Conservation (phyloP, 768 basidiomycete species). For the Cystofilobasidium ferigula region DNA sequence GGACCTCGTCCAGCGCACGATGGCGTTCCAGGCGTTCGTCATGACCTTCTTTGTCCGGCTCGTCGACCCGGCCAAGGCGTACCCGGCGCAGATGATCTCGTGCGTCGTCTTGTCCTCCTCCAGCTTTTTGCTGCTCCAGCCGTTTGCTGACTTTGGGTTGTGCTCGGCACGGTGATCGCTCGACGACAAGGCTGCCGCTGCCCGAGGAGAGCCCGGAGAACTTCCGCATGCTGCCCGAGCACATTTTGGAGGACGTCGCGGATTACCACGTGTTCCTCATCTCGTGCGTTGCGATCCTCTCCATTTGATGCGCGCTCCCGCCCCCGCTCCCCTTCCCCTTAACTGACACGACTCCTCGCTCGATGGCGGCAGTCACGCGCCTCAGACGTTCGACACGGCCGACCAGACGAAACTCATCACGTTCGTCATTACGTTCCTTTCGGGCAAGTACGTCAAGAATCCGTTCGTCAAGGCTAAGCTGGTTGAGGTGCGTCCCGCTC, state of each 20-base stretch:
- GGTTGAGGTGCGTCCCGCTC: conserved; percentile 61
- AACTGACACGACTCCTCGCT: neutral
- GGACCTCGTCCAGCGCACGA: conserved; percentile 63
- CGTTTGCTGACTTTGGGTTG: neutral
- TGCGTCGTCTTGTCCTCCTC: conserved; percentile 40
- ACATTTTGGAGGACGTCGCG: conserved; percentile 83
- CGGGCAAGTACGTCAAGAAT: conserved; percentile 97
- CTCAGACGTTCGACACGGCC: conserved; percentile 67
- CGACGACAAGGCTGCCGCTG: conserved; percentile 58
- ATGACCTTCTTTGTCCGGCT: conserved; percentile 88
- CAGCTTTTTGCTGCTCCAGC: neutral
- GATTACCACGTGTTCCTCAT: conserved; percentile 77
- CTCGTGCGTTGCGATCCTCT: conserved; percentile 53
- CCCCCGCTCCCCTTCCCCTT: neutral
- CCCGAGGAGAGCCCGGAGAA: conserved; percentile 70
- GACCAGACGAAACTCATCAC: conserved; percentile 78
- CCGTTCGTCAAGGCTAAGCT: conserved; percentile 95
- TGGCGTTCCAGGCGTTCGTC: conserved; percentile 76
- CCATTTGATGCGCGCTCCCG: neutral
- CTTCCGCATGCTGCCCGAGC: conserved; percentile 85
- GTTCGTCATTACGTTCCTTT: conserved; percentile 83
- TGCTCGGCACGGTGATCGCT: neutral
- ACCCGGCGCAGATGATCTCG: conserved; percentile 61
- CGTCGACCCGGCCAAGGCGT: conserved; percentile 65
- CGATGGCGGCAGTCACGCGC: conserved; percentile 38